Evolutionary conservation across 2,329 filamentous ascomycete genomes (phyloP).

Genomic region (Fusarium oligoseptatum): DNA sequence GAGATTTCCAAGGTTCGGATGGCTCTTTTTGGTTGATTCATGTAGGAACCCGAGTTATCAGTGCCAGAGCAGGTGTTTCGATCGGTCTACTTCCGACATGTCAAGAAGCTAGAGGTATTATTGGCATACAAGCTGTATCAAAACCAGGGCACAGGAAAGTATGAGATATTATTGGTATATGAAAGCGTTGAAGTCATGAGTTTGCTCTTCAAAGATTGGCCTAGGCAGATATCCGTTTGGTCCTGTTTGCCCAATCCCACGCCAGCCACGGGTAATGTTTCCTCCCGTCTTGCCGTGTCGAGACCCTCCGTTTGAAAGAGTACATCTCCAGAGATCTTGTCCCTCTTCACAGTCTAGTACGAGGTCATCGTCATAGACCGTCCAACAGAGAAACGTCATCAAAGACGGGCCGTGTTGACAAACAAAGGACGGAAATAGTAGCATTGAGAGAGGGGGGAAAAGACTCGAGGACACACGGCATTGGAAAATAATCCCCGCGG

Average conservation of each 20-base stretch:
- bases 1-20: slow-evolving; percentile 9
- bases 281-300: slow-evolving; percentile 30
- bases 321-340: background rate
- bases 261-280: slow-evolving; percentile 24
- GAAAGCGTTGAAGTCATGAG: background rate
- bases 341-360: background rate
- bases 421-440: slow-evolving; percentile 39
- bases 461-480: slow-evolving; percentile 22
- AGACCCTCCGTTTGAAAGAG: slow-evolving; percentile 24
- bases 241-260: slow-evolving; percentile 27
- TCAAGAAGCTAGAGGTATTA: background rate
- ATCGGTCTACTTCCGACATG: slow-evolving; percentile 20
- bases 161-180: background rate
- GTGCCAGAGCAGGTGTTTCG: slow-evolving; percentile 17
- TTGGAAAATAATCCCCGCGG: slow-evolving; percentile 22
- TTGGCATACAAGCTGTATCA: background rate
- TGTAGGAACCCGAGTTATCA: slow-evolving; percentile 34
- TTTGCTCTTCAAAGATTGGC: slow-evolving; percentile 20
- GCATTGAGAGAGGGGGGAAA: background rate
- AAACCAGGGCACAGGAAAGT: background rate
- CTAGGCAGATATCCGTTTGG: slow-evolving; percentile 17
- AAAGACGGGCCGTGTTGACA: slow-evolving; percentile 5
- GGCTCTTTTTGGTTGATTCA: slow-evolving; percentile 11
- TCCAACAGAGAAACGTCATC: slow-evolving; percentile 28
- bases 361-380: background rate